Evolutionary conservation across 495 filamentous ascomycete genomes (phyloP).

Genomic region (Neohortaea acidophila): DNA sequence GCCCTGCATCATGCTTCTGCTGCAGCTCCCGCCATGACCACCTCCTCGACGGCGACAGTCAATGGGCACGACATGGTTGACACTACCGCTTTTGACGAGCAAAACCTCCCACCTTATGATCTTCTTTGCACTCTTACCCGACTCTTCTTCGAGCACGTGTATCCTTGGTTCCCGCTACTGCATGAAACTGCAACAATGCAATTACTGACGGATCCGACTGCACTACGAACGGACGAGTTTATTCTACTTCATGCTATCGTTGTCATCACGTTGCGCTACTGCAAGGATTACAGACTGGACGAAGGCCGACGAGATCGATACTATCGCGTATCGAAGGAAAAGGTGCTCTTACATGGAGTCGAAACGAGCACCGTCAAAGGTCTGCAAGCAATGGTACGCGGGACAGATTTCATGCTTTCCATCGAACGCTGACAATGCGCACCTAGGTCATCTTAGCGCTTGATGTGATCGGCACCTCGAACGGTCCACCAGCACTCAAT

Average conservation of each 20-base stretch:
- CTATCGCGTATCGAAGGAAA: slow-evolving; percentile 66
- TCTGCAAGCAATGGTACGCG: slow-evolving; percentile 49
- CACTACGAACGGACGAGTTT: slow-evolving; percentile 63
- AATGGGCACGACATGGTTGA: too few relatives aligned
- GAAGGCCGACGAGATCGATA: slow-evolving; percentile 55
- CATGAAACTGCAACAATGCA: slow-evolving; percentile 67
- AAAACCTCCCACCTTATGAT: slow-evolving; percentile 74
- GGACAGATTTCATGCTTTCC: not conserved
- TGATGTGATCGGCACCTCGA: slow-evolving; percentile 63
- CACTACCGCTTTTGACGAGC: too few relatives aligned
- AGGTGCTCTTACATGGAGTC: slow-evolving; percentile 66
- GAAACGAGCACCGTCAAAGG: slow-evolving; percentile 81
- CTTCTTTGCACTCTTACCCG: slow-evolving; percentile 66
- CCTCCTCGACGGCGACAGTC: too few relatives aligned
- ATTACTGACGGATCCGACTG: slow-evolving; percentile 60
- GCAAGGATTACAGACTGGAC: slow-evolving; percentile 54
- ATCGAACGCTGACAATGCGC: not conserved
- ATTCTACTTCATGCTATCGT: slow-evolving; percentile 78
- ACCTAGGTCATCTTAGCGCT: slow-evolving; percentile 54
- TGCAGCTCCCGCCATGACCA: too few relatives aligned
- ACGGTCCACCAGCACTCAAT: slow-evolving; percentile 79
- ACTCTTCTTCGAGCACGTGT: slow-evolving; percentile 80
- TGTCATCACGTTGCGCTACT: slow-evolving; percentile 71
- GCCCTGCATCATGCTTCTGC: too few relatives aligned
- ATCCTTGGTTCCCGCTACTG: slow-evolving; percentile 81